Percentiles rank a stretch among this genome's conserved stretches.
These are phyloP conservation scores for Euphorbia celastroides DNA, from an alignment of 441 rosid species.

Conservation along the genomic window DNA sequence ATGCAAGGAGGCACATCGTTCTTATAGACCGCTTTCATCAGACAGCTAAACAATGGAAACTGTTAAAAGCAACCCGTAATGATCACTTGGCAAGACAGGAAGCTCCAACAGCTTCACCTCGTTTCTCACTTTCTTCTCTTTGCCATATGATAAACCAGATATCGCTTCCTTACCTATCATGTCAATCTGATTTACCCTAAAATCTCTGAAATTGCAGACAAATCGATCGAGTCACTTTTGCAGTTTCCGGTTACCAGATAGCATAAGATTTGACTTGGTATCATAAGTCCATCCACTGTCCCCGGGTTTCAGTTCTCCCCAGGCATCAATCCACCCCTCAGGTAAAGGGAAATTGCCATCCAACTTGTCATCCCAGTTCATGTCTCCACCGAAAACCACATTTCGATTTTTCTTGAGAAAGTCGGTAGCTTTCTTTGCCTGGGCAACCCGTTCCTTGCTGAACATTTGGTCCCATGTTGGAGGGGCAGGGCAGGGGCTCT, in stretches of 20 bases:
- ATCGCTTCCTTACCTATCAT: slow-evolving; percentile 85
- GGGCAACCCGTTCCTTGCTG: slow-evolving; percentile 78
- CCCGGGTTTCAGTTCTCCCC: slow-evolving; percentile 64
- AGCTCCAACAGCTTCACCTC: slow-evolving; percentile 57
- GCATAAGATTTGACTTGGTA: slow-evolving; percentile 78
- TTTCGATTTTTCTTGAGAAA: slow-evolving; percentile 48
- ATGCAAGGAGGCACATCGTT: neutral
- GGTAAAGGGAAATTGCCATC: slow-evolving; percentile 71
- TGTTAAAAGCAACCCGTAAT: slow-evolving; percentile 82
- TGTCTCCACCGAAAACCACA: slow-evolving; percentile 82
- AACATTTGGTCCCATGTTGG: slow-evolving; percentile 98
- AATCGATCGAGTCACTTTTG: slow-evolving; percentile 75
- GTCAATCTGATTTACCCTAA: slow-evolving; percentile 49
- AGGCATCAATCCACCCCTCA: slow-evolving; percentile 74
- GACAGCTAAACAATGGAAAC: slow-evolving; percentile 29
- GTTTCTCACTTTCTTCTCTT: slow-evolving; percentile 72
- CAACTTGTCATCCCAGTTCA: slow-evolving; percentile 91
- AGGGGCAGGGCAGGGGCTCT: slow-evolving; percentile 88
- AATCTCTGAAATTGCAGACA: slow-evolving; percentile 55
- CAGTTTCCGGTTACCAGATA: slow-evolving; percentile 66
- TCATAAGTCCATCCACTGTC: slow-evolving; percentile 86
- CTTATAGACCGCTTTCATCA: neutral
- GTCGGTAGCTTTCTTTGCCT: slow-evolving; percentile 57
- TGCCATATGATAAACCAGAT: slow-evolving; percentile 53
- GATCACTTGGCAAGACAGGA: slow-evolving; percentile 95